These are phyloP conservation scores for Byssochlamys sp. DNA, from an alignment of 2,329 filamentous ascomycete genomes.

Conservation along the genomic window DNA sequence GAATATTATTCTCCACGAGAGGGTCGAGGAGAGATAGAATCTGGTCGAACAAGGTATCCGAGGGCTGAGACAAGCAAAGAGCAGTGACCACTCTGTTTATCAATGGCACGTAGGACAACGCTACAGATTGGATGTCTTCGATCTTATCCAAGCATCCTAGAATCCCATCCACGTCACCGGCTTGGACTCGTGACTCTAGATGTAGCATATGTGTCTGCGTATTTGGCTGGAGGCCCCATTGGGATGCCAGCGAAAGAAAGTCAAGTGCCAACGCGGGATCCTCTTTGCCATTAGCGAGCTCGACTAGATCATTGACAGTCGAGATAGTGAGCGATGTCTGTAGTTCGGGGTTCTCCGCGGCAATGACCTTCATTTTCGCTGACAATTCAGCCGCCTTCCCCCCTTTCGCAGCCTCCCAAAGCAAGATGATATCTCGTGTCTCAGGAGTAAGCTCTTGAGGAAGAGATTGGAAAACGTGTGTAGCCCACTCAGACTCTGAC, in stretches of 20 bases:
- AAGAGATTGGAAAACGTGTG: conserved; percentile 46
- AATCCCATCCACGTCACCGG: conserved; percentile 58
- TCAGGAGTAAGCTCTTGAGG: conserved; percentile 41
- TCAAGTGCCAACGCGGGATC: conserved; percentile 65
- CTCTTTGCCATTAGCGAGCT: conserved; percentile 58
- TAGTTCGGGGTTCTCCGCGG: conserved; percentile 35
- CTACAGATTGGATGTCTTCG: conserved; percentile 43
- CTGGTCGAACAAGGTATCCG: conserved; percentile 56
- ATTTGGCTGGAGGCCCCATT: conserved; percentile 58
- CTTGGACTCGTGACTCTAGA: conserved; percentile 64
- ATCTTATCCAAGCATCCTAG: conserved; percentile 46
- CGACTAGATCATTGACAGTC: conserved; percentile 69
- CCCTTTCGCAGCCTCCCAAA: conserved; percentile 64
- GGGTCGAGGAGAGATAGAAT: conserved; percentile 65
- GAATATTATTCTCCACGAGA: conserved; percentile 59
- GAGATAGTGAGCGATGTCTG: conserved; percentile 52
- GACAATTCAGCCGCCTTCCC: conserved; percentile 63
- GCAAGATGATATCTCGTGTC: conserved; percentile 63
- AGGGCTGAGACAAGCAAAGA: conserved; percentile 47
- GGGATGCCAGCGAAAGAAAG: conserved; percentile 57
- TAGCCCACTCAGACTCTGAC: conserved; percentile 53
- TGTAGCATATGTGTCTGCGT: conserved; percentile 62
- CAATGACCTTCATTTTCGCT: conserved; percentile 62
- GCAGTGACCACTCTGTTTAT: conserved; percentile 65
- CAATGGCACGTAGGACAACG: conserved; percentile 51